A percentile compares a stretch with the other conserved stretches of the same genome.
Evolutionary conservation across 495 filamentous ascomycete genomes (phyloP).

Genomic region (Hyaloscypha hepaticicola): DNA sequence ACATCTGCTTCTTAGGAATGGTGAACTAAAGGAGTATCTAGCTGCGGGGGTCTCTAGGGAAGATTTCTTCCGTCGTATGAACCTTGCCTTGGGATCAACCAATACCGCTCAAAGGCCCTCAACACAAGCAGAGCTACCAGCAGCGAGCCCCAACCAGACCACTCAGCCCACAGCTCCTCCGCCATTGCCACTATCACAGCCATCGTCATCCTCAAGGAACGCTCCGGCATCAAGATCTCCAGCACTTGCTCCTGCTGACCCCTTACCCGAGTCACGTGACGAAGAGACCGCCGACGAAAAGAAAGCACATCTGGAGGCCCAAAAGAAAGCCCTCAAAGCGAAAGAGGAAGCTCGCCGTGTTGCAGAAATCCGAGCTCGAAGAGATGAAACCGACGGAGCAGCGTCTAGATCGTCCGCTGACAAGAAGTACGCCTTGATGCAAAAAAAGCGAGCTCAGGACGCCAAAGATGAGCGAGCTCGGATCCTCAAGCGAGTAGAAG

Average conservation of each 20-base stretch:
- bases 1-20: slow-evolving; percentile 45
- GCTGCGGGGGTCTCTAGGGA: slow-evolving; percentile 55
- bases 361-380: slow-evolving; percentile 17
- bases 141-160: neutral
- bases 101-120: neutral
- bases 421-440: slow-evolving; percentile 37
- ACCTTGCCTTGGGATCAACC: slow-evolving; percentile 36
- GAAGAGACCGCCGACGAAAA: slow-evolving; percentile 19
- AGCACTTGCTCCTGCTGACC: neutral
- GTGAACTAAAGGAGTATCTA: slow-evolving; percentile 64
- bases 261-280: neutral
- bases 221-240: neutral
- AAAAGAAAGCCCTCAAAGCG: slow-evolving; percentile 23
- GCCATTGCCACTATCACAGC: neutral
- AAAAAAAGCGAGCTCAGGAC: slow-evolving; percentile 50
- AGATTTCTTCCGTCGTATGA: slow-evolving; percentile 54
- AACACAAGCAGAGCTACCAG: neutral
- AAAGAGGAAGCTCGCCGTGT: slow-evolving; percentile 20
- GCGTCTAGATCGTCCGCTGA: slow-evolving; percentile 37
- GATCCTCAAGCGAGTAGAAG: slow-evolving; percentile 60
- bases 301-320: slow-evolving; percentile 14
- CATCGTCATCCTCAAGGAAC: neutral
- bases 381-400: slow-evolving; percentile 29
- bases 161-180: neutral
- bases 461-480: slow-evolving; percentile 58